Conservation (phyloP, 2,329 filamentous ascomycete genomes). For the Botrytis galanthina region DNA sequence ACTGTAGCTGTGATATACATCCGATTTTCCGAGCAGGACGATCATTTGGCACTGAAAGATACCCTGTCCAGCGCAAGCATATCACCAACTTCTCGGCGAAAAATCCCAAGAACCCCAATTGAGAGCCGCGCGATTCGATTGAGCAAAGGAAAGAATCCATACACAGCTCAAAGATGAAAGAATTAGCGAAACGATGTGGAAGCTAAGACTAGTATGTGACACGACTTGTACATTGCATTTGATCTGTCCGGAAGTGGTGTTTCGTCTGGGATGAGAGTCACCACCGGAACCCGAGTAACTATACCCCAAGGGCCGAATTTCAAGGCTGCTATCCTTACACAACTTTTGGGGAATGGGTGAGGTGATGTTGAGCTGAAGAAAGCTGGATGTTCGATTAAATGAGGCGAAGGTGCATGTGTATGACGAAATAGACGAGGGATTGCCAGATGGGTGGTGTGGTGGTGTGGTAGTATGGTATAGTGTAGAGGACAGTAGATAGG, state of each 20-base stretch:
- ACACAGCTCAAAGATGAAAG: not conserved
- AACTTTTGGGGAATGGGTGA: not conserved
- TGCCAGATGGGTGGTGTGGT: not conserved
- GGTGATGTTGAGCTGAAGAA: not conserved
- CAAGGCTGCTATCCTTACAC: constrained; percentile 10
- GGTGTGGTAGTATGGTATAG: not conserved
- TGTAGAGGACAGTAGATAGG: not conserved
- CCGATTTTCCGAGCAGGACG: not conserved
- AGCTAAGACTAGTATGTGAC: not conserved
- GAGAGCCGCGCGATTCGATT: not conserved
- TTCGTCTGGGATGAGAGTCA: not conserved
- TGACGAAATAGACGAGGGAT: not conserved
- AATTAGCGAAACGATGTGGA: not conserved
- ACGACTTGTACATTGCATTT: not conserved
- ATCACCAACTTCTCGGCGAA: not conserved
- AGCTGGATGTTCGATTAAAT: not conserved
- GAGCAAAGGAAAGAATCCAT: not conserved
- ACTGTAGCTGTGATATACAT: not conserved
- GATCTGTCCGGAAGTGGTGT: not conserved
- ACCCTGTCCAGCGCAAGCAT: not conserved
- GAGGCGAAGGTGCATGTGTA: not conserved
- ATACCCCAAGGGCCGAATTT: not conserved
- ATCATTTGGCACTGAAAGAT: not conserved
- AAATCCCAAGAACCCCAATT: not conserved
- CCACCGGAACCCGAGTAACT: not conserved